Base-by-base conservation (phyloP, 2,329 filamentous ascomycete species). In the Hymenoscyphus repandus region DNA sequence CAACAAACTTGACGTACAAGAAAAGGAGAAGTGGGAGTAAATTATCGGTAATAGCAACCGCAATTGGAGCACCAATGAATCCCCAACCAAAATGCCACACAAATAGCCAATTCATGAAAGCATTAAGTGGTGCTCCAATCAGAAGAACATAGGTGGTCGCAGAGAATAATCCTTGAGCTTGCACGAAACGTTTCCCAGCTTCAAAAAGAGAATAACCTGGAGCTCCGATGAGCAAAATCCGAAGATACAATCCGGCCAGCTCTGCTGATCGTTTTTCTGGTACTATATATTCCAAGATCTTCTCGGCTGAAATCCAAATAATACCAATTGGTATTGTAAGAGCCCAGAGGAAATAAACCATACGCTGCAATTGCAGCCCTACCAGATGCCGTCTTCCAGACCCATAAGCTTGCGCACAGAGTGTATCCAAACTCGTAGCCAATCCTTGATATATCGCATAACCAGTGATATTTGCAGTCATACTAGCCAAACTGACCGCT, bases 351-450 rank as follows among this genome's bases (percentile, higher is more conserved):
- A 93, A 91, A 64, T 76, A 86, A 1, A 88, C 74, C 88, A 92
- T 92, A 50, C 88, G 78, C 69, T 93, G 87, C 56, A 89, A 77
- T 62, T 93, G 88, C 49, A 93, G 68, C 1, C 88, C 92, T 52
- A 97, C 92, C 5, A 97, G 79, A 59, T 91, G 87, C 65, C 87
- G 95, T 66, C 86, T 87, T 0, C 92, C 92, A 0, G 88, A 95
- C 2, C 93, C 92, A 65, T 95, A 97, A 0, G 93, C 92, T 69
- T 97, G 92, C 0, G 92, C 82, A 67, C 92, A 96, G 2, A 97
- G 81, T 0, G 92, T 97, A 69, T 97, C 92, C 34, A 97, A 75
- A 57, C 86, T 89, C 4, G 92, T 97, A 1, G 90, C 86, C 12
- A 97, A 76, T n/a, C 90, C 87, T 64, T 90, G 86, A 64, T 88